Base-by-base conservation (phyloP, 495 filamentous ascomycete genomes). In the Evernia prunastri region DNA sequence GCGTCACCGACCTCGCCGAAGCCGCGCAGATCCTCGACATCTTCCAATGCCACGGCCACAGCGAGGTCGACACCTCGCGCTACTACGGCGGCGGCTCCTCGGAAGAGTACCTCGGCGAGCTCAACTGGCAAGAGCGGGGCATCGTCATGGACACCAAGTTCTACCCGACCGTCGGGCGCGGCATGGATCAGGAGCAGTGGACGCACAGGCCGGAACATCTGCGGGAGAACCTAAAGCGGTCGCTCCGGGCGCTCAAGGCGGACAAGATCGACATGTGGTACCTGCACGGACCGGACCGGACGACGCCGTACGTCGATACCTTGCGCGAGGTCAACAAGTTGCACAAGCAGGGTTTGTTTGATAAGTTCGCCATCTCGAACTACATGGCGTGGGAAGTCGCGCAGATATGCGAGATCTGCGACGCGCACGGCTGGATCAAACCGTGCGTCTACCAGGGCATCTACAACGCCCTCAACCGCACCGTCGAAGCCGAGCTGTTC, bases 361-460 rank as follows among this genome's bases (percentile, higher is more conserved):
- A 72, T 4, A 70, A 77, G 0, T 60, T 78, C n/a, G 83, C 78
- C 3, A 69, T 85, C 27, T 76, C 74, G 60, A 84, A 84, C 60
- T 85, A 78, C 69, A 73, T 70, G 67, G 68, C 79, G 0, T 79
- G 76, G 74, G 78, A 83, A 70, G 79, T 86, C 17, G 78, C 78
- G 0, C 66, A 78, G 66, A 78, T 85, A 45, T 75, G 74, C 58
- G 76, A 84, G 70, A 70, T 82, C 0, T 82, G 79, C 43, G 68
- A 73, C 11, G 58, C 66, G n/a, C 73, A 83, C 37, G 78, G 77
- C 43, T 89, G 82, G 81, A 78, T 85, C 60, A 81, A 81, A 40
- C 84, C 84, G 0, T 80, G 77, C 17, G 85, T 85, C n/a, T 88
- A 83, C 70, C 84, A 87, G 66, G 85, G 81, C 31, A 79, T 86